Evolutionary conservation across 1,284 basidiomycete genomes (phyloP).

Genomic region (Stygiomarasmius scandens): DNA sequence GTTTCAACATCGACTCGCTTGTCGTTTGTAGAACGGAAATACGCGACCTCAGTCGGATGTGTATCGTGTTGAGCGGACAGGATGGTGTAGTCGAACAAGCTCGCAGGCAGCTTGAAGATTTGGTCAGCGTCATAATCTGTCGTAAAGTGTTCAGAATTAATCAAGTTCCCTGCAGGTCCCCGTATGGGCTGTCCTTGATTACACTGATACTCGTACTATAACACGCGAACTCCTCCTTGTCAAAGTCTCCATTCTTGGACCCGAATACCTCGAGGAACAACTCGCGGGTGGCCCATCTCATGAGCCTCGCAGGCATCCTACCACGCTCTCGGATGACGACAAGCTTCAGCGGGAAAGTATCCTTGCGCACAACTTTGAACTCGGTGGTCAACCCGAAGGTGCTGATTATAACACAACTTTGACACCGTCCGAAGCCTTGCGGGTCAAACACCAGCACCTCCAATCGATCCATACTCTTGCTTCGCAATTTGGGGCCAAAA

Average conservation of each 20-base stretch:
- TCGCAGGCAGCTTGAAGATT: slow-evolving; percentile 89
- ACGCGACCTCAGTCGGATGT: slow-evolving; percentile 97
- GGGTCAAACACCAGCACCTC: slow-evolving; percentile 89
- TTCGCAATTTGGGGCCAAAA: slow-evolving; percentile 88
- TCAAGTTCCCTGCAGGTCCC: slow-evolving; percentile 66
- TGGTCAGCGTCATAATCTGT: slow-evolving; percentile 56
- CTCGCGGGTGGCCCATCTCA: slow-evolving; percentile 82
- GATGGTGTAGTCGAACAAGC: slow-evolving; percentile 98
- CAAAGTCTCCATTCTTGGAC: slow-evolving; percentile 95
- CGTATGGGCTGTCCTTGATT: slow-evolving; percentile 97
- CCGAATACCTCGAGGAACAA: slow-evolving; percentile 94
- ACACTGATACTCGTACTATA: slow-evolving; percentile 89
- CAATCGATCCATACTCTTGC: slow-evolving; percentile 85
- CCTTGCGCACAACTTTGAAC: slow-evolving; percentile 79
- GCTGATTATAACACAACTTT: slow-evolving; percentile 41
- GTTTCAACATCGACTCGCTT: slow-evolving; percentile 99
- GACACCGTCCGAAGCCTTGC: slow-evolving; percentile 81
- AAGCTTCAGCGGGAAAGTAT: slow-evolving; percentile 71
- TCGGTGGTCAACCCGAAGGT: slow-evolving; percentile 44
- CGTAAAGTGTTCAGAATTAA: slow-evolving; percentile 2
- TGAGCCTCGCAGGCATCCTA: slow-evolving; percentile 54
- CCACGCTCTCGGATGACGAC: slow-evolving; percentile 27
- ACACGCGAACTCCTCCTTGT: slow-evolving; percentile 87
- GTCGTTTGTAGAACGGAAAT: slow-evolving; percentile 99
- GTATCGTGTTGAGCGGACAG: slow-evolving; percentile 94